Evolutionary conservation across 768 basidiomycete genomes (phyloP).

Genomic region (Tricholoma bakamatsutake): DNA sequence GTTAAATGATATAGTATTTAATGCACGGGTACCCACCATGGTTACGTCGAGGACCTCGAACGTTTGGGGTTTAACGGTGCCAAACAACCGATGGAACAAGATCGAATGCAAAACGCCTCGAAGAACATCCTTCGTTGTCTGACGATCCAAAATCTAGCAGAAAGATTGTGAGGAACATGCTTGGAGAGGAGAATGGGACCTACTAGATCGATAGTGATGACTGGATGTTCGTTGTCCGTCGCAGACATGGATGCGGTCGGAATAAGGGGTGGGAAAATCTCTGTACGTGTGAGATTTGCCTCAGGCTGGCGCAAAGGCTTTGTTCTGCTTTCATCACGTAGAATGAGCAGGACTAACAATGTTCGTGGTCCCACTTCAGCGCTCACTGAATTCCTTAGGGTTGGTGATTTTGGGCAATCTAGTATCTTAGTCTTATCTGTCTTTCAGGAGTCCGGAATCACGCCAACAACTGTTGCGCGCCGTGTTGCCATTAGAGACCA

Average conservation of each 20-base stretch:
- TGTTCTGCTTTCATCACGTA: not conserved
- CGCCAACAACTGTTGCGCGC: constrained; percentile 38
- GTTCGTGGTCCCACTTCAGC: constrained; percentile 82
- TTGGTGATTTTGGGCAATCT: constrained; percentile 23
- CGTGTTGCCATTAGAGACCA: constrained; percentile 23
- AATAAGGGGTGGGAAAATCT: not conserved
- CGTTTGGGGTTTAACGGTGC: constrained; percentile 67
- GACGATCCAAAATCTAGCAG: constrained; percentile 62
- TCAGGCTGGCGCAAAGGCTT: no score
- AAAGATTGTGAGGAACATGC: constrained; percentile 1
- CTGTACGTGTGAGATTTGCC: not conserved
- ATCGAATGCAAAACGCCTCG: constrained; percentile 75
- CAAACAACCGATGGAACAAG: constrained; percentile 79
- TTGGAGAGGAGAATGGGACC: not conserved
- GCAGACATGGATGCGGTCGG: constrained; percentile 13
- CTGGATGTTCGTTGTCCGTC: constrained; percentile 25
- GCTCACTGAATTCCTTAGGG: constrained; percentile 74
- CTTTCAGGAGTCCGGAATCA: constrained; percentile 41
- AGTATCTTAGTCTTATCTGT: not conserved
- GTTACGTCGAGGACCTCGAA: constrained; percentile 83
- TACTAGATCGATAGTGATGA: constrained; percentile 47
- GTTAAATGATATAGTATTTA: no score
- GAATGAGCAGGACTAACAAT: constrained; percentile 35
- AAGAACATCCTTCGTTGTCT: constrained; percentile 67
- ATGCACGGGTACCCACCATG: constrained; percentile 46